Evolutionary conservation across 164 flowering plant species (phyloP).

Genomic region (Berberis thunbergii): DNA sequence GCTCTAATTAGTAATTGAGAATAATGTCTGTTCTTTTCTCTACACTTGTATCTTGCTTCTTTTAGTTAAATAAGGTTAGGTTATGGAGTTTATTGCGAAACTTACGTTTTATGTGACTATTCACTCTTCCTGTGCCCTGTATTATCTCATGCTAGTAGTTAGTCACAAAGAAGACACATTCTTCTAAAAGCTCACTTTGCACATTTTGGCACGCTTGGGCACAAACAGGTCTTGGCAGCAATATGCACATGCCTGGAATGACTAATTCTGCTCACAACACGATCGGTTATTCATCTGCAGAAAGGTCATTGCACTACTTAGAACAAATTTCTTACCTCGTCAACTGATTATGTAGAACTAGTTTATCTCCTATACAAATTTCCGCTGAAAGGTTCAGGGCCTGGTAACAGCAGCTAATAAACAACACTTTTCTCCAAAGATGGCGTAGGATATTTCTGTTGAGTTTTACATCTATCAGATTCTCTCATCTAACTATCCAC

Average conservation of each 20-base stretch:
- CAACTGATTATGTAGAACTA: constrained; percentile 1
- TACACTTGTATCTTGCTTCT: neutral
- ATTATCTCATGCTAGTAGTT: constrained; percentile 17
- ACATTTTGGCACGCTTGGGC: constrained; percentile 97
- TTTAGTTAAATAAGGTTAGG: neutral
- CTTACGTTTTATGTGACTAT: neutral
- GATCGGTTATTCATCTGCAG: constrained; percentile 90
- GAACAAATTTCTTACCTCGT: constrained; percentile 50
- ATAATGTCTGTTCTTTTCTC: neutral
- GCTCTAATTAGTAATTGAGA: neutral
- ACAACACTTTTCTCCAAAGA: constrained; percentile 16
- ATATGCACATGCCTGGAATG: constrained; percentile 82
- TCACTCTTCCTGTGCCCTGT: neutral
- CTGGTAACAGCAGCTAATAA: constrained; percentile 18
- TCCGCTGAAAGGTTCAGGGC: constrained; percentile 26
- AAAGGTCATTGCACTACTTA: constrained; percentile 96
- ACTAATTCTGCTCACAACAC: constrained; percentile 87
- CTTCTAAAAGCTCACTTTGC: constrained; percentile 55
- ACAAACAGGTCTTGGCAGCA: constrained; percentile 98
- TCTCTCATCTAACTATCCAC: neutral
- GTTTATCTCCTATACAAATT: constrained; percentile 7
- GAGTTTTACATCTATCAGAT: neutral
- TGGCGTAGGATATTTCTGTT: constrained; percentile 10
- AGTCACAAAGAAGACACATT: constrained; percentile 50
- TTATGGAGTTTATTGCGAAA: neutral